Base-by-base conservation (phyloP, 495 filamentous ascomycete species). In the Penicillium ochrochloron region DNA sequence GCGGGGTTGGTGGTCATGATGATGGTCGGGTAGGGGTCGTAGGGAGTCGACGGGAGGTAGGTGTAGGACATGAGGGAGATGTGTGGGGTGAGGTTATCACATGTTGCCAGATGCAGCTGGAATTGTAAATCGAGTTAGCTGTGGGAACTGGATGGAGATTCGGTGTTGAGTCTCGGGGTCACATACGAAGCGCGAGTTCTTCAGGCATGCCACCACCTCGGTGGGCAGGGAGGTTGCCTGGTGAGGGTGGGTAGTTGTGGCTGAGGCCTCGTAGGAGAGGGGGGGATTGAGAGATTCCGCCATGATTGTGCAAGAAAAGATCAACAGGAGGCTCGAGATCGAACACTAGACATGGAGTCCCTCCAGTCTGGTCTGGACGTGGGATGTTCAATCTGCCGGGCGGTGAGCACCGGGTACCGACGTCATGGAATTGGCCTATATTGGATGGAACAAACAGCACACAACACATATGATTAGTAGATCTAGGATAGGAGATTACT, bases 21-120 rank as follows among this genome's bases (percentile, higher is more conserved):
- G 66, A 97, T 94, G 59, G 88, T 88, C 23, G 91, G 92, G 59
- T 83, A 79, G 35, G 84, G 70, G 37, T 86, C 84, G 78, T 88
- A 94, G 19, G 93, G 92, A 7, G 92, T 91, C 0, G 85, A 86
- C 19, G 94, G 90, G 58, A 99, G 91, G 80, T 97, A 99, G 71
- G 95, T 97, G 82, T 97, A 99, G 80, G 96, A 97, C 95, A 99
- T 99, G 66, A 99, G 88, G 29, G 92, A 94, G 73, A 98, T 91
- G 79, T 99, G 95, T 17, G 95, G 95, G 69, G 86, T 85, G 74
- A 94, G 87, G 69, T 86, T 83, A 74, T 85, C 85, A 76, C 89
- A 94, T 61, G 95, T 99, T 66, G 95, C 94, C 34, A 99, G 89
- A 75, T 99, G 96, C 62, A 99, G 93, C 93, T 97, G 63, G 15